A percentile compares a stretch with the other conserved stretches of the same genome.
phyloP scores from a whole-genome alignment of 768 basidiomycete species.

The Boletales sp. region DNA sequence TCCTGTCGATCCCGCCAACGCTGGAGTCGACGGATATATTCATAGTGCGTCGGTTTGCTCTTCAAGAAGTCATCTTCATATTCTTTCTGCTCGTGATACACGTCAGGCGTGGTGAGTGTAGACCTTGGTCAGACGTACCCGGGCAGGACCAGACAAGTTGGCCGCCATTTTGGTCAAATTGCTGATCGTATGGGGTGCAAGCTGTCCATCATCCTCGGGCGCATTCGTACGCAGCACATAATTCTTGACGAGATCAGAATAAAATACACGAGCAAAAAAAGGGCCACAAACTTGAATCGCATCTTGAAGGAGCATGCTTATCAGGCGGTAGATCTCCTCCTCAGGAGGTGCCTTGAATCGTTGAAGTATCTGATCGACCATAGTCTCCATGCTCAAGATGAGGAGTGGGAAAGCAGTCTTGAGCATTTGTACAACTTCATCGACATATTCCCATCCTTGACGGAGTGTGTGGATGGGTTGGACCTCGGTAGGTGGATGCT shows the following conservation, averaged over 20 bases:
- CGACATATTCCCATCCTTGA: slow-evolving; percentile 86
- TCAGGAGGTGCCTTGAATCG: slow-evolving; percentile 88
- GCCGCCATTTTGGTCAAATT: slow-evolving; percentile 58
- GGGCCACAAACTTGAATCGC: slow-evolving; percentile 64
- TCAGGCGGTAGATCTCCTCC: slow-evolving; percentile 91
- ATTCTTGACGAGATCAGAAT: slow-evolving; percentile 40
- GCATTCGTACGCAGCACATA: slow-evolving; percentile 64
- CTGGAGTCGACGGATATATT: slow-evolving; percentile 88
- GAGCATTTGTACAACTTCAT: slow-evolving; percentile 88
- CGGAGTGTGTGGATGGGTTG: slow-evolving; percentile 39
- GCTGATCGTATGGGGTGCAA: slow-evolving; percentile 50
- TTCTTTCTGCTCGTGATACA: slow-evolving; percentile 52
- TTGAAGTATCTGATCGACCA: slow-evolving; percentile 90
- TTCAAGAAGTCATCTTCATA: slow-evolving; percentile 89
- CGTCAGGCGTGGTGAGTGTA: background rate
- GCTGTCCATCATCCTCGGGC: slow-evolving; percentile 64
- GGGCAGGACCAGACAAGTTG: slow-evolving; percentile 54
- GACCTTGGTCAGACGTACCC: slow-evolving; percentile 39
- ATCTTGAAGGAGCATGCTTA: slow-evolving; percentile 84
- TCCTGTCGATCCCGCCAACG: slow-evolving; percentile 93
- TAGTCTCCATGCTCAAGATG: slow-evolving; percentile 92
- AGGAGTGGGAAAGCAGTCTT: slow-evolving; percentile 96
- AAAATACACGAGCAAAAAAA: background rate
- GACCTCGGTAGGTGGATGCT: slow-evolving; percentile 15
- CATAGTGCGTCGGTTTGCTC: slow-evolving; percentile 73